Base-by-base conservation (phyloP, 2,329 filamentous ascomycete species). In the Pyricularia pennisetigena region DNA sequence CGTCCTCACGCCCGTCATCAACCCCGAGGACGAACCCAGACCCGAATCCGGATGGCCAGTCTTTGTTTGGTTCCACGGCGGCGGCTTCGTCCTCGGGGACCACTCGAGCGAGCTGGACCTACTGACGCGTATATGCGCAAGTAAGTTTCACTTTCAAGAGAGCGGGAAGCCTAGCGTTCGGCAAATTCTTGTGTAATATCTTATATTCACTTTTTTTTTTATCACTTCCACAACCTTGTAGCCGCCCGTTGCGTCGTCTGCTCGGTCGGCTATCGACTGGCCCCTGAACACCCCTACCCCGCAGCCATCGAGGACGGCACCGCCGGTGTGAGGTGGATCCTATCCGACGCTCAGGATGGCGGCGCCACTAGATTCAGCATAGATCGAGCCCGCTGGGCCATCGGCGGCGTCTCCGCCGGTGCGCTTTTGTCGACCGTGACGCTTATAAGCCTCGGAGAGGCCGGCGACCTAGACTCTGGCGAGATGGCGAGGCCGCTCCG, bases 231-330 rank as follows among this genome's bases (percentile, higher is more conserved):
- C 16, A 49, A 49, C 41, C 41, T 49, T n/a, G 16, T 6, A 64
- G 62, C 14, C 26, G 26, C 62, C 26, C 62, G 62, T 20, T 64
- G 62, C n/a, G 70, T 73, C 24, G 70, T 64, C 62, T 64, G 62
- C 20, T 29, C 81, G 68, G 79, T 83, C 1, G 80, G 82, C 54
- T 85, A 86, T 72, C 75, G 82, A 0, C 76, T 84, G 14, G 82
- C 82, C 1, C 84, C 84, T 0, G 82, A 84, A 70, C 74, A 80
- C 66, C 76, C 76, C 8, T 83, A 81, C 68, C 83, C 83, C 0
- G 74, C 71, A 4, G 77, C 78, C 1, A 73, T 84, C 3, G 73
- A 83, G 62, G 83, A 86, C 72, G 67, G 69, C 20, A 74, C 72
- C 54, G 66, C 71, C 7, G 74, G 70, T 1, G 67, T 77, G 28